Percentiles rank a stretch among this genome's conserved stretches.
phyloP scores from a whole-genome alignment of 2,329 filamentous ascomycete genomes.

The Fusarium xylarioides region DNA sequence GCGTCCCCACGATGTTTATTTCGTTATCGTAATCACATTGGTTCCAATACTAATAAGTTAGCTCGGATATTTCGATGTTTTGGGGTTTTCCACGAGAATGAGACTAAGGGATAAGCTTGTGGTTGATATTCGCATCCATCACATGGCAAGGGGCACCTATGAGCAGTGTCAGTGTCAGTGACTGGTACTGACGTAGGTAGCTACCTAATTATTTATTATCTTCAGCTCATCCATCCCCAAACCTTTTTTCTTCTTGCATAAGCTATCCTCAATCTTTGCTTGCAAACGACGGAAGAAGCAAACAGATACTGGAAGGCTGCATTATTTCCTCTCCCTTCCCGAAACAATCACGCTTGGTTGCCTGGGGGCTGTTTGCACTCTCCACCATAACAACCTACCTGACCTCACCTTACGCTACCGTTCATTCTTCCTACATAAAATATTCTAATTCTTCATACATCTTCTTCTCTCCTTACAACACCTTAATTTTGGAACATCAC shows the following conservation, averaged over 20 bases:
- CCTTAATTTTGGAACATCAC: neutral
- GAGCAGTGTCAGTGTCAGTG: neutral
- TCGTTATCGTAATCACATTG: neutral
- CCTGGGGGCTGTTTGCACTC: neutral
- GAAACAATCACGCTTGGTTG: slow-evolving; percentile 1
- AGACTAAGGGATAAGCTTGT: neutral
- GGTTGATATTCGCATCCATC: neutral
- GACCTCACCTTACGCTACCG: neutral
- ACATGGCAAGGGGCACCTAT: neutral
- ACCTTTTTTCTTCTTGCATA: neutral
- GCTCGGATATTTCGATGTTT: slow-evolving; percentile 8
- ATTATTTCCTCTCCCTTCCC: neutral
- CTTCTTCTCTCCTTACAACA: neutral
- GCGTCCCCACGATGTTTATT: neutral
- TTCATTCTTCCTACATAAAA: neutral
- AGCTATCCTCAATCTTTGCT: neutral
- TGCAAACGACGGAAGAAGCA: slow-evolving; percentile 3
- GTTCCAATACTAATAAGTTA: too few species aligned
- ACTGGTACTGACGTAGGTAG: slow-evolving; percentile 8
- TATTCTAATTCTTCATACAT: neutral
- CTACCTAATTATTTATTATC: slow-evolving; percentile 4
- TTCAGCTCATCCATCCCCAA: neutral
- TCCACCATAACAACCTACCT: neutral
- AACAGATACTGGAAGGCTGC: neutral
- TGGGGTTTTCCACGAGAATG: neutral